Base-by-base conservation (phyloP, 495 filamentous ascomycete genomes). In the Usnea hakonensis region DNA sequence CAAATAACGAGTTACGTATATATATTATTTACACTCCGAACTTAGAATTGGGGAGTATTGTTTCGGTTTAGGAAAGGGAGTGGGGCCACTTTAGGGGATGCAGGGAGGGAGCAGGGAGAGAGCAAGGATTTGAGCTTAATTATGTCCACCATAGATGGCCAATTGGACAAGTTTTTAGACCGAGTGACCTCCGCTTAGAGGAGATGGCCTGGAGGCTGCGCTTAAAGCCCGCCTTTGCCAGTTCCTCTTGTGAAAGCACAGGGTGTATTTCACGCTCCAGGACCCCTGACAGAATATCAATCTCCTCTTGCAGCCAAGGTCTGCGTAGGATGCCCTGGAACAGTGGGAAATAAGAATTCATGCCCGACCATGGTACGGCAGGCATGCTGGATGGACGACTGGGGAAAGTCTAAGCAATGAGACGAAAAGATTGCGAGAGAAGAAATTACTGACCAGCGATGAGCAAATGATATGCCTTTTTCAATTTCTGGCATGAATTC, bases 361-460 rank as follows among this genome's bases (percentile, higher is more conserved):
- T 23, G 5, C 26, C 50, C 32, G 2, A 30, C 50, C 23, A 53
- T 9, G 50, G 50, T 23, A 53, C 50, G 19, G 21, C 50, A 53
- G 50, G 50, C 50, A 53, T 53, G 19, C 19, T 30, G 50, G 50
- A 28, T 53, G 50, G 50, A 53, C 50, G 26, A 53, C 50, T 53
- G 50, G 21, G 50, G 50, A 53, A 53, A 28, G 32, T 53, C 23
- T 53, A 53, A 53, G 50, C 21, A 53, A 53, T 30, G 21, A 32
- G 16, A 53, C 50, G 26, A 30, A 53, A 53, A 53, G 32, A n/a
- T 16, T 2, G 1, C 0, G 21, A 30, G 50, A 30, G 13, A 16
- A 53, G 8, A 16, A 53, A 53, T 32, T 21, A 16, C 50, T 53
- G 19, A 53, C 50, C 50, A 53, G 23, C 26, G 50, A 54, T 13